phyloP scores from a whole-genome alignment of 2,329 filamentous ascomycete species.

The Aschersonia sp. region DNA sequence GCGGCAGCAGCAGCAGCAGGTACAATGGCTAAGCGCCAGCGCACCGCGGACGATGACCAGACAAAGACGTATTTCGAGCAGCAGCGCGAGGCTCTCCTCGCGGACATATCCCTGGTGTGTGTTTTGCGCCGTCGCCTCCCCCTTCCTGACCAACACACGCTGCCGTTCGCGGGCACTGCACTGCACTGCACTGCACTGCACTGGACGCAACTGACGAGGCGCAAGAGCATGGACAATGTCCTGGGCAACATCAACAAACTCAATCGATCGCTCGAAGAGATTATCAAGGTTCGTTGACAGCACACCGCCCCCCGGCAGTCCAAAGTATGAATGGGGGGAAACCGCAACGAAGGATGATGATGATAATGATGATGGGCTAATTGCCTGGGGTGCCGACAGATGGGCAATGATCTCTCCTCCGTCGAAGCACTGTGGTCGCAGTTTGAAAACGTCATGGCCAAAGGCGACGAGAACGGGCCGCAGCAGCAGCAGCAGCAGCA shows the following conservation, averaged over 20 bases:
- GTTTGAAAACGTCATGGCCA: constrained; percentile 92
- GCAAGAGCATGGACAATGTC: constrained; percentile 67
- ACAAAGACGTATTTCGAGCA: constrained; percentile 57
- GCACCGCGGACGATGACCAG: constrained; percentile 9
- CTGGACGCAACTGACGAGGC: too few species aligned
- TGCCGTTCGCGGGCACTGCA: too few species aligned
- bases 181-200: too few species aligned
- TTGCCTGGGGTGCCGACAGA: constrained; percentile 25
- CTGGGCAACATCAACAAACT: constrained; percentile 92
- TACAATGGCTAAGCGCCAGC: constrained; percentile 6
- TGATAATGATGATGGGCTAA: not conserved
- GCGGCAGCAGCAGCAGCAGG: not conserved
- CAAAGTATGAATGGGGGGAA: too few species aligned
- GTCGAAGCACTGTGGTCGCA: constrained; percentile 95
- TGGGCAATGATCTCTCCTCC: constrained; percentile 93
- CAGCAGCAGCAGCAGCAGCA: constrained; percentile 5
- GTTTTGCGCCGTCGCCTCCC: constrained; percentile 4
- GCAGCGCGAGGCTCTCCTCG: constrained; percentile 56
- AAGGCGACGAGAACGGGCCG: constrained; percentile 27
- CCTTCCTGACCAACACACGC: not conserved
- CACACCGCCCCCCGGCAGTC: too few species aligned
- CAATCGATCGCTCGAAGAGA: constrained; percentile 80
- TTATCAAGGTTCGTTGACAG: constrained; percentile 56
- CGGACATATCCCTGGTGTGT: constrained; percentile 59
- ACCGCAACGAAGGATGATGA: not conserved